Base-by-base conservation (phyloP, 495 filamentous ascomycete species). In the Aspergillus mulundensis region DNA sequence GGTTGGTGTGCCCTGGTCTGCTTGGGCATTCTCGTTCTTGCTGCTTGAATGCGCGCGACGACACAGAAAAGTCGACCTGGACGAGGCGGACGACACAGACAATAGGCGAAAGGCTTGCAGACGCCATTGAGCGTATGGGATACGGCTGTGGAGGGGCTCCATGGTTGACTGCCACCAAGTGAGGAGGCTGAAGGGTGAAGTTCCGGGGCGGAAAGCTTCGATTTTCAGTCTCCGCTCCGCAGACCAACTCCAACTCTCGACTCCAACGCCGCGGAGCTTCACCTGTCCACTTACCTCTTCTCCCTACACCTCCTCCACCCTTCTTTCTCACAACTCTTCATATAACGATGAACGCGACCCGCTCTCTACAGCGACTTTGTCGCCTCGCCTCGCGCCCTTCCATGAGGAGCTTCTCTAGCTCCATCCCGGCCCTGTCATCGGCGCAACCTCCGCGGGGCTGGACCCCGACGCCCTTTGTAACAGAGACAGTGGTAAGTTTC, bases 401-500 rank as follows among this genome's bases (percentile, higher is more conserved):
- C 47, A 5, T 23, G 57, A 4, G 70, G 53, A 66, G 57, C 59
- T 74, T 76, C 57, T 62, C 69, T 15, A 71, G 55, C 64, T 66
- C 61, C 50, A 57, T 59, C 43, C 60, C 69, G 49, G 72, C 54
- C 53, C 67, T 60, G 64, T 79, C 77, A 43, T 56, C 57, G 16
- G 46, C 45, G 46, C 60, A 55, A 57, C 64, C 75, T 50, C 79
- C 83, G 51, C 76, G 70, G 61, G 76, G 73, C 21, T 79, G 79
- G 76, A 84, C 86, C 38, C 85, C 86, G 23, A 85, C 88, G 58
- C 85, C 86, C 5, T 88, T 85, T 61, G 85, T 90, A 60, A 89
- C 87, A 28, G 87, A 90, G 77, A 88, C 87, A 30, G 83, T 92
- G 60, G 90, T 94, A 85, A 61, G 89, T 76, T n/a, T 16, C 14